phyloP scores from a whole-genome alignment of 2,329 filamentous ascomycete species.

The Fusarium sp. region DNA sequence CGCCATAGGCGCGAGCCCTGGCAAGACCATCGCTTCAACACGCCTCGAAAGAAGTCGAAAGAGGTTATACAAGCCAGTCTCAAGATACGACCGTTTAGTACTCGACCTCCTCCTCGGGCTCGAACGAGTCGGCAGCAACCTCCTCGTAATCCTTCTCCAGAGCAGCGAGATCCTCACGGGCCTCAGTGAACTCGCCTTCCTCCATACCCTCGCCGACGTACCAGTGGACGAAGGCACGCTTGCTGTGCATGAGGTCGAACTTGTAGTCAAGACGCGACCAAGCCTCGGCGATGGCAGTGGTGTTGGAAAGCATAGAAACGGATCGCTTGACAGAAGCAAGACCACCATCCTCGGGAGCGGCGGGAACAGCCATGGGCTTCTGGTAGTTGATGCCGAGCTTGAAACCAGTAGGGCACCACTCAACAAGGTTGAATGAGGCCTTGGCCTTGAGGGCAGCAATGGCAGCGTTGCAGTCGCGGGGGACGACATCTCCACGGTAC shows the following conservation, averaged over 20 bases:
- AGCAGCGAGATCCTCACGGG: conserved; percentile 85
- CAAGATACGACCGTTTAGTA: conserved; percentile 69
- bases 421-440: conserved; percentile 78
- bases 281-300: conserved; percentile 78
- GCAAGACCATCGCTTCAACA: conserved; percentile 29
- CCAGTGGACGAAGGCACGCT: conserved; percentile 82
- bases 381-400: conserved; percentile 83
- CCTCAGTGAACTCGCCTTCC: conserved; percentile 90
- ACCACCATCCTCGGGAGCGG: conserved; percentile 65
- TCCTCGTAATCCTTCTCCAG: conserved; percentile 91
- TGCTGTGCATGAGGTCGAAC: conserved; percentile 84
- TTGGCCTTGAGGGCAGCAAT: conserved; percentile 77
- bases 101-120: conserved; percentile 75
- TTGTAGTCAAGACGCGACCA: conserved; percentile 80
- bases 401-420: conserved; percentile 82
- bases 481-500: conserved; percentile 78
- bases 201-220: conserved; percentile 93
- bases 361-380: conserved; percentile 71
- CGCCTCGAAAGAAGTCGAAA: conserved; percentile 37
- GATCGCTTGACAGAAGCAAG: conserved; percentile 72
- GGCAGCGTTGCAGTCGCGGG: conserved; percentile 75
- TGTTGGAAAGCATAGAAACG: conserved; percentile 80
- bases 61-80: conserved; percentile 30
- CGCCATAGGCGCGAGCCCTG: conserved; percentile 22
- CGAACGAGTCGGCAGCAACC: conserved; percentile 79